phyloP scores from a whole-genome alignment of 2,329 filamentous ascomycete species.

The Calonectria crousiana region DNA sequence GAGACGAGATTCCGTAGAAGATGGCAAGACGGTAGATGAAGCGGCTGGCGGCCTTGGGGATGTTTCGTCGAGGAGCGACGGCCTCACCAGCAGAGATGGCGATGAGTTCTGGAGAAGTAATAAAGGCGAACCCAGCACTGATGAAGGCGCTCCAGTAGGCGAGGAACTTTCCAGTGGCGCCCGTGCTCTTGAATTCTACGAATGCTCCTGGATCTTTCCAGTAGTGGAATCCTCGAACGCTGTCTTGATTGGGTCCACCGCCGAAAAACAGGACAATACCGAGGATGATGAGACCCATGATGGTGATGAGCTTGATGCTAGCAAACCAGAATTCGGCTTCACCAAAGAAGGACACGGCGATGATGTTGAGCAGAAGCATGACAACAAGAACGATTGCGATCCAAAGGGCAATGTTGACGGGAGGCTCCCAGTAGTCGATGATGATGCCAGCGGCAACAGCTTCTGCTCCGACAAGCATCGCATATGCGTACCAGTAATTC shows the following conservation, averaged over 20 bases:
- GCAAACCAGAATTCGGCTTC: conserved; percentile 74
- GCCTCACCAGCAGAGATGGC: conserved; percentile 75
- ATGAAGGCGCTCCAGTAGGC: conserved; percentile 70
- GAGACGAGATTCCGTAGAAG: conserved; percentile 73
- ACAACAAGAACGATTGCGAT: conserved; percentile 69
- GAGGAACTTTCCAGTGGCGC: conserved; percentile 65
- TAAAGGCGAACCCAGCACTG: conserved; percentile 72
- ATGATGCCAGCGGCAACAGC: conserved; percentile 69
- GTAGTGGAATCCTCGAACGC: conserved; percentile 55
- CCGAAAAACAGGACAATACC: conserved; percentile 61
- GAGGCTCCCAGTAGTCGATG: conserved; percentile 70
- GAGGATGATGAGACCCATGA: conserved; percentile 68
- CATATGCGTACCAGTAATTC: conserved; percentile 74
- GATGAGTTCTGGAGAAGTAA: conserved; percentile 72
- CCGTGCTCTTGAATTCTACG: conserved; percentile 60
- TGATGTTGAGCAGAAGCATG: conserved; percentile 67
- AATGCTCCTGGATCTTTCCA: conserved; percentile 60
- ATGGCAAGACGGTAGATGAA: conserved; percentile 72
- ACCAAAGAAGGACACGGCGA: conserved; percentile 68
- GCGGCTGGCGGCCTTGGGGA: conserved; percentile 73
- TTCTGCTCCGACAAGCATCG: conserved; percentile 69
- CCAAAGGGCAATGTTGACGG: conserved; percentile 67
- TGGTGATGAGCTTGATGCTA: conserved; percentile 69
- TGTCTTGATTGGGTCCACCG: conserved; percentile 64
- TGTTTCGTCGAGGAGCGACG: conserved; percentile 72